Base-by-base conservation (phyloP, 306 rosid genomes). In the Astragalus membranaceus region DNA sequence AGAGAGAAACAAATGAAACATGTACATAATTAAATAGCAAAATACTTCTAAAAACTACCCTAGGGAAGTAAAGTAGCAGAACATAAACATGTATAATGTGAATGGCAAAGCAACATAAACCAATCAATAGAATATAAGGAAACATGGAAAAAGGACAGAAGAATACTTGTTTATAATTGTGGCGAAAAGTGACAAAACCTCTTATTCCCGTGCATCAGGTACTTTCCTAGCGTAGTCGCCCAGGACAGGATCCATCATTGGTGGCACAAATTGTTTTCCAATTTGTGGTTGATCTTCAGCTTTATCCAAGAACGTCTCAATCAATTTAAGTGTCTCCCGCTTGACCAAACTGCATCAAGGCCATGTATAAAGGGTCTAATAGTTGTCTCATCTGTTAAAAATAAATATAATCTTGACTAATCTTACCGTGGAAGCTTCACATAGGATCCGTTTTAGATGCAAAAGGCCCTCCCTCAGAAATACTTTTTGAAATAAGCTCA, bases 131-230 rank as follows among this genome's bases (percentile, higher is more conserved):
- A n/a, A n/a, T n/a, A n/a, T n/a, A n/a, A n/a, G n/a, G n/a, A n/a
- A n/a, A n/a, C n/a, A n/a, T n/a, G n/a, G n/a, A n/a, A n/a, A n/a
- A n/a, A n/a, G n/a, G n/a, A n/a, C n/a, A n/a, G n/a, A n/a, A n/a
- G n/a, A n/a, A n/a, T n/a, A n/a, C n/a, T n/a, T n/a, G n/a, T n/a
- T n/a, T n/a, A n/a, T n/a, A n/a, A n/a, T n/a, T n/a, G n/a, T n/a
- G n/a, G n/a, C n/a, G n/a, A 94, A 94, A 63, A 94, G 96, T 29
- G 99, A 94, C 67, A 94, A 73, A 66, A 94, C 99, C 84, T 94
- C 99, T 0, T 97, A 91, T 74, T 94, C 99, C 76, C 99, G 87
- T 17, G 99, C 99, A 83, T 94, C 99, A 57, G 99, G 97, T 74
- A 91, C 87, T 86, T 94, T 94, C 83, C 99, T 86, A 23, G 97